These are phyloP conservation scores for Ogataea ganodermae DNA, from an alignment of 805 yeast species.

Conservation along the genomic window DNA sequence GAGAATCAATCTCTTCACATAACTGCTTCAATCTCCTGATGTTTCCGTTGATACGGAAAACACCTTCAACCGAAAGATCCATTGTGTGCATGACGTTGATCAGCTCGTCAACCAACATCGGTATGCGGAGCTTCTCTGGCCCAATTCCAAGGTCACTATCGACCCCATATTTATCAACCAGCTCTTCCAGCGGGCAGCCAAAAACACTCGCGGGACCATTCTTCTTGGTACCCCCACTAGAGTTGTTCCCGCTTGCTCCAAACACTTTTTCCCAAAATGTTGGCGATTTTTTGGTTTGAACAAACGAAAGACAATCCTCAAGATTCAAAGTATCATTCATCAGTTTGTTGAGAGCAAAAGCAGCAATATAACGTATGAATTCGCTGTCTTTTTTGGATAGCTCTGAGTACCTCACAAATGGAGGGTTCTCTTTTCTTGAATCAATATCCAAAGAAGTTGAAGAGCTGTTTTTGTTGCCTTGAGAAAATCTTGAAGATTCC, in stretches of 20 bases:
- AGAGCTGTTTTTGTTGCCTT: not conserved
- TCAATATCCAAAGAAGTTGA: not conserved
- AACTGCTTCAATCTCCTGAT: slow-evolving; percentile 77
- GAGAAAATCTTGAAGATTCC: not conserved
- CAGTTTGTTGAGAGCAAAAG: slow-evolving; percentile 47
- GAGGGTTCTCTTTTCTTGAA: slow-evolving; percentile 7
- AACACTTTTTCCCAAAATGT: slow-evolving; percentile 58
- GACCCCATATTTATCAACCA: slow-evolving; percentile 71
- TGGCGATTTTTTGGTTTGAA: slow-evolving; percentile 44
- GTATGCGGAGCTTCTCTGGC: slow-evolving; percentile 75
- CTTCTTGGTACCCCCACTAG: slow-evolving; percentile 8
- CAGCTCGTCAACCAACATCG: slow-evolving; percentile 83
- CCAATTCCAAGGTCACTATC: slow-evolving; percentile 87
- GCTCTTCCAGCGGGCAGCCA: slow-evolving; percentile 70
- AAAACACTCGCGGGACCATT: slow-evolving; percentile 50
- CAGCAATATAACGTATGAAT: slow-evolving; percentile 59
- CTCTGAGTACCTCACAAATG: slow-evolving; percentile 63
- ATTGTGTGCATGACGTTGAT: slow-evolving; percentile 80
- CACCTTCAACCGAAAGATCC: slow-evolving; percentile 95
- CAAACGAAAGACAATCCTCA: slow-evolving; percentile 43
- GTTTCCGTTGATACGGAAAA: slow-evolving; percentile 95
- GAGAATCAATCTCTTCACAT: slow-evolving; percentile 69
- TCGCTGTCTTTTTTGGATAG: slow-evolving; percentile 58
- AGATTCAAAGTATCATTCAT: slow-evolving; percentile 33
- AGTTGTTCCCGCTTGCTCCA: slow-evolving; percentile 15